phyloP scores from a whole-genome alignment of 495 filamentous ascomycete species.

The Wilcoxina mikolae region DNA sequence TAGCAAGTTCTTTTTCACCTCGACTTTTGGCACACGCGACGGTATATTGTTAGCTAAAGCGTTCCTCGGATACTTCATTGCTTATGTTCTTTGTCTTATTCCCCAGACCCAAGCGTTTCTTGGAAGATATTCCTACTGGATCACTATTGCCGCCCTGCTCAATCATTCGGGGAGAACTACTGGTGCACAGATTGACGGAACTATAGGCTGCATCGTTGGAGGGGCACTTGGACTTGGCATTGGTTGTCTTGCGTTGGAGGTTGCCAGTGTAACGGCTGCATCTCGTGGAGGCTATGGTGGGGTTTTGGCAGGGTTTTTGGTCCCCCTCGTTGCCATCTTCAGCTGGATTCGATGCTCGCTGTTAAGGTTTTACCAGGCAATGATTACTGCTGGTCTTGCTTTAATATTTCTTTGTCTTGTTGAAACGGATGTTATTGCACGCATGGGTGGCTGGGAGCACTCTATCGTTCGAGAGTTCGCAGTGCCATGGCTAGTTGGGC shows the following conservation, averaged over 20 bases:
- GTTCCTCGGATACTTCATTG: constrained; percentile 39
- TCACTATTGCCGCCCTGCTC: constrained; percentile 38
- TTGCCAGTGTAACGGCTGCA: constrained; percentile 35
- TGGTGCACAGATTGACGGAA: constrained; percentile 42
- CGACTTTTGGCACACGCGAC: constrained; percentile 18
- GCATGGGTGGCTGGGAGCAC: constrained; percentile 29
- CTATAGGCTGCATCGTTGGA: constrained; percentile 38
- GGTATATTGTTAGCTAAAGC: constrained; percentile 39
- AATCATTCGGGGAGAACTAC: constrained; percentile 42
- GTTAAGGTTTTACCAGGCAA: constrained; percentile 39
- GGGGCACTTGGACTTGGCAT: constrained; percentile 42
- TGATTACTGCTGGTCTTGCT: constrained; percentile 41
- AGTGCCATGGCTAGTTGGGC: constrained; percentile 42
- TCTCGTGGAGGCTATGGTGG: constrained; percentile 39
- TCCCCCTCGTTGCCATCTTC: constrained; percentile 37
- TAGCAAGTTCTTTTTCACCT: constrained; percentile 33
- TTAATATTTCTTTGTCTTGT: constrained; percentile 40
- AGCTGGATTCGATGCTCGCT: constrained; percentile 41
- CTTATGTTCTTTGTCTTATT: constrained; percentile 41
- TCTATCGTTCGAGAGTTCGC: constrained; percentile 38
- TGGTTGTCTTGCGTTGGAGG: constrained; percentile 39
- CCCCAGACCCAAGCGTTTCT: constrained; percentile 33
- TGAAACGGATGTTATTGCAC: constrained; percentile 29
- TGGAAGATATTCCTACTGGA: constrained; percentile 40
- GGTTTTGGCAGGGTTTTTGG: constrained; percentile 38